Percentiles rank a stretch among this genome's conserved stretches.
These are phyloP conservation scores for Erigeron canadensis DNA, from an alignment of 129 eudicot species.

Conservation along the genomic window DNA sequence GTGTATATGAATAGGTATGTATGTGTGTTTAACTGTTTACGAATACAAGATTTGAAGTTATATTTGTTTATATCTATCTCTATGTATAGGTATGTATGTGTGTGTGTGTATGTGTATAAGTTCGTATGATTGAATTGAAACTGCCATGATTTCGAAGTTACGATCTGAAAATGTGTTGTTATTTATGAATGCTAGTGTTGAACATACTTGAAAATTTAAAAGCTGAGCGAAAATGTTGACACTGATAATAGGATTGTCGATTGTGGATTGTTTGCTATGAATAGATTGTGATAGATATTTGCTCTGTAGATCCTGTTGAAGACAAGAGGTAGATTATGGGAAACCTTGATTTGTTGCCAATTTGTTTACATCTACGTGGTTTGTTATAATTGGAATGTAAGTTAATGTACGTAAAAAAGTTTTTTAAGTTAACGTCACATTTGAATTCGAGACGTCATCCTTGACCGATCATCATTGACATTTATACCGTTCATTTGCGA, in stretches of 20 bases:
- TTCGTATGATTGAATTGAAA: background rate
- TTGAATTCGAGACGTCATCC: background rate
- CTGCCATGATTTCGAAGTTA: background rate
- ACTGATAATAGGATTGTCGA: background rate
- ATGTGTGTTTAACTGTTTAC: background rate
- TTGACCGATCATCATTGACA: background rate
- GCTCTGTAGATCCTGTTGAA: background rate
- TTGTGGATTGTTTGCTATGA: background rate
- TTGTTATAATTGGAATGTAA: background rate
- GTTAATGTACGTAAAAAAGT: slow-evolving; percentile 6
- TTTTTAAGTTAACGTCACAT: slow-evolving; percentile 1
- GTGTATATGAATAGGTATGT: background rate
- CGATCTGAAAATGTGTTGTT: background rate
- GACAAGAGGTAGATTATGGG: background rate
- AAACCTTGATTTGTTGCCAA: background rate
- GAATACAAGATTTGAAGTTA: background rate
- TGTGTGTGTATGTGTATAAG: background rate
- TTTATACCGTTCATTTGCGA: background rate
- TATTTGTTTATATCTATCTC: too few species aligned
- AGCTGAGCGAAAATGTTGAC: background rate
- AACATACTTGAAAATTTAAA: background rate
- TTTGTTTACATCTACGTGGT: background rate
- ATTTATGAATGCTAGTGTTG: background rate
- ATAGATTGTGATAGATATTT: background rate
- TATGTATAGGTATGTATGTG: background rate